Evolutionary conservation across 1,284 basidiomycete genomes (phyloP).

Genomic region (Apiotrichum akiyoshidainum): DNA sequence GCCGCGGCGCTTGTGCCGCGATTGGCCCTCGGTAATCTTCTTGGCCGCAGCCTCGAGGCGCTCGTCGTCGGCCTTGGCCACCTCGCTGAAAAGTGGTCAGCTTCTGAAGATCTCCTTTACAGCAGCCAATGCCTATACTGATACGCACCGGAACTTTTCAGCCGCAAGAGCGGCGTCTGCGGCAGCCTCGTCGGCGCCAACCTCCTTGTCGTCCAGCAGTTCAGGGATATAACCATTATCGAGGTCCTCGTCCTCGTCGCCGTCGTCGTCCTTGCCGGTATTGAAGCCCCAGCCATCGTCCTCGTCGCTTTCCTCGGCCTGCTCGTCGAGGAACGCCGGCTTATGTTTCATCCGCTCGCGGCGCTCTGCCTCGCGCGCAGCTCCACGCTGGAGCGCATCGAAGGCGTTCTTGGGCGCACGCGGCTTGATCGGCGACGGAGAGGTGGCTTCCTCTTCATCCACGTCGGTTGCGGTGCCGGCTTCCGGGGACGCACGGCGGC

Average conservation of each 20-base stretch:
- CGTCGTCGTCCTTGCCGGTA: conserved; percentile 25
- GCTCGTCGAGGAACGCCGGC: conserved; percentile 31
- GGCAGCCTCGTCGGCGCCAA: conserved; percentile 30
- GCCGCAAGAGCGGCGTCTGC: conserved; percentile 31
- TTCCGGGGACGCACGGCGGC: conserved; percentile 16
- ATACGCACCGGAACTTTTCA: conserved; percentile 35
- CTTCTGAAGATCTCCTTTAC: too few relatives aligned
- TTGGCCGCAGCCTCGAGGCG: conserved; percentile 36
- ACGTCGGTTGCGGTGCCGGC: neutral
- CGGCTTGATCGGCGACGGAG: neutral
- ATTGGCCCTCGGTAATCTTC: conserved; percentile 38
- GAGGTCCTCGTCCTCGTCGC: conserved; percentile 30
- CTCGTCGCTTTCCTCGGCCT: conserved; percentile 54
- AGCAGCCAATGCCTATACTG: too few relatives aligned
- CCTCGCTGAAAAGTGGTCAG: conserved; percentile 21
- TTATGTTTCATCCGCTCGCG: neutral
- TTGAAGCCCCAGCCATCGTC: conserved; percentile 36
- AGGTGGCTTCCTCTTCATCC: neutral
- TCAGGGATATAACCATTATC: conserved; percentile 34
- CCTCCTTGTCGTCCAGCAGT: conserved; percentile 36
- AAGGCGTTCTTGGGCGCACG: conserved; percentile 9
- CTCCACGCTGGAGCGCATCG: conserved; percentile 4
- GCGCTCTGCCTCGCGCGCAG: neutral
- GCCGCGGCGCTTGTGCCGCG: conserved; percentile 31
- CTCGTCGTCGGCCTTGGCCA: conserved; percentile 37